A percentile compares a stretch with the other conserved stretches of the same genome.
These are phyloP conservation scores for Sclerotinia spermophila DNA, from an alignment of 2,329 filamentous ascomycete genomes.

Conservation along the genomic window DNA sequence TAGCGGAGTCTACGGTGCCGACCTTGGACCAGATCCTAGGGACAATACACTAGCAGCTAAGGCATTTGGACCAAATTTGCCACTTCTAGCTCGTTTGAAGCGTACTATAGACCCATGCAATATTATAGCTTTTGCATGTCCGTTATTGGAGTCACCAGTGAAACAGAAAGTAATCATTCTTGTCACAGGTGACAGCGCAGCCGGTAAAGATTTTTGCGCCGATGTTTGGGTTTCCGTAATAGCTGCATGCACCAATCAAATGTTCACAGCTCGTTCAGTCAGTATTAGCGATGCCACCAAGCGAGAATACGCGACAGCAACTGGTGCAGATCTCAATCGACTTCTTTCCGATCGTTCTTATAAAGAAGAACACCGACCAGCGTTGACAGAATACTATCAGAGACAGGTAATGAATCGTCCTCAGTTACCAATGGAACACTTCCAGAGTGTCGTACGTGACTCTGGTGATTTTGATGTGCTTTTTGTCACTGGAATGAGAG, in stretches of 20 bases:
- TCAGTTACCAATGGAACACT: constrained; percentile 42
- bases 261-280: constrained; percentile 41
- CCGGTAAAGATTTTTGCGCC: constrained; percentile 60
- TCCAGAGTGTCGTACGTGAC: constrained; percentile 45
- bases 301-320: constrained; percentile 50
- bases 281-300: constrained; percentile 60
- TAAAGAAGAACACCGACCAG: constrained; percentile 56
- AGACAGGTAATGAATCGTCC: constrained; percentile 44
- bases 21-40: constrained; percentile 60
- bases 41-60: constrained; percentile 48
- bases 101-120: constrained; percentile 45
- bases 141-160: constrained; percentile 42
- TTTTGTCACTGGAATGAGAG: constrained; percentile 52
- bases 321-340: constrained; percentile 45
- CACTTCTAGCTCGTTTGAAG: constrained; percentile 52
- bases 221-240: constrained; percentile 48
- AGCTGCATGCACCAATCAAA: constrained; percentile 26
- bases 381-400: constrained; percentile 51
- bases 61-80: constrained; percentile 55
- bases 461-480: constrained; percentile 50
- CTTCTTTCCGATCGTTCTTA: constrained; percentile 54
- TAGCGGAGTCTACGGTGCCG: constrained; percentile 54
- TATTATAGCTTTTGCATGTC: constrained; percentile 54
- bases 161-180: constrained; percentile 50
- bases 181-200: constrained; percentile 46